Conservation (phyloP, 2,329 filamentous ascomycete genomes). For the Lachnellula arida region DNA sequence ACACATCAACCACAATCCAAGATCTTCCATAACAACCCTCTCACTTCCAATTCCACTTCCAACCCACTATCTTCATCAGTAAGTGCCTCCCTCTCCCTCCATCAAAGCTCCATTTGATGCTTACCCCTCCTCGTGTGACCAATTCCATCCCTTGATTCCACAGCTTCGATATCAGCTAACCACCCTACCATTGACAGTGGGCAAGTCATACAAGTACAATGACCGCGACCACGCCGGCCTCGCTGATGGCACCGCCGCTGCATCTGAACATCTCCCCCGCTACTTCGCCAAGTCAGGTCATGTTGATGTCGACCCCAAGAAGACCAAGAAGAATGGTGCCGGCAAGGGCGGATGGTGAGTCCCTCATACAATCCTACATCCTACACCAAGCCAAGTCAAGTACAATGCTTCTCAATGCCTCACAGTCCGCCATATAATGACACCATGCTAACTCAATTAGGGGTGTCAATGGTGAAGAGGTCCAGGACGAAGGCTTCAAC, state of each 20-base stretch:
- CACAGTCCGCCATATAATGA: neutral
- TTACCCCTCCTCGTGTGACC: conserved; percentile 16
- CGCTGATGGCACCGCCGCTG: conserved; percentile 64
- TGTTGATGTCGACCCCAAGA: conserved; percentile 77
- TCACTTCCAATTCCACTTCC: conserved; percentile 5
- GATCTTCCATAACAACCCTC: conserved; percentile 6
- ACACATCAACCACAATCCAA: neutral
- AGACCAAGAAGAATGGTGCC: conserved; percentile 93
- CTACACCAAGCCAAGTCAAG: neutral
- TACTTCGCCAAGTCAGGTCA: conserved; percentile 90
- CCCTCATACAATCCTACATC: neutral
- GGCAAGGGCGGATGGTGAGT: conserved; percentile 92
- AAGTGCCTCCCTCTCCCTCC: conserved; percentile 20
- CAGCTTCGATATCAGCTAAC: conserved; percentile 13
- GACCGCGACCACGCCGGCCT: conserved; percentile 81
- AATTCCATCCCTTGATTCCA: conserved; percentile 7
- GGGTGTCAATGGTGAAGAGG: conserved; percentile 79
- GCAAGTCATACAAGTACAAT: conserved; percentile 93
- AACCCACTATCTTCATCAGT: conserved; percentile 22
- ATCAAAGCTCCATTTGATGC: conserved; percentile 6
- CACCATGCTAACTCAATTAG: conserved; percentile 42
- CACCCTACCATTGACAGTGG: conserved; percentile 58
- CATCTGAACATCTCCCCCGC: conserved; percentile 71
- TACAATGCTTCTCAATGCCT: conserved; percentile 17
- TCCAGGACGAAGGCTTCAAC: conserved; percentile 78